Base-by-base conservation (phyloP, 1,284 basidiomycete species). In the Sanghuangporus baumii region DNA sequence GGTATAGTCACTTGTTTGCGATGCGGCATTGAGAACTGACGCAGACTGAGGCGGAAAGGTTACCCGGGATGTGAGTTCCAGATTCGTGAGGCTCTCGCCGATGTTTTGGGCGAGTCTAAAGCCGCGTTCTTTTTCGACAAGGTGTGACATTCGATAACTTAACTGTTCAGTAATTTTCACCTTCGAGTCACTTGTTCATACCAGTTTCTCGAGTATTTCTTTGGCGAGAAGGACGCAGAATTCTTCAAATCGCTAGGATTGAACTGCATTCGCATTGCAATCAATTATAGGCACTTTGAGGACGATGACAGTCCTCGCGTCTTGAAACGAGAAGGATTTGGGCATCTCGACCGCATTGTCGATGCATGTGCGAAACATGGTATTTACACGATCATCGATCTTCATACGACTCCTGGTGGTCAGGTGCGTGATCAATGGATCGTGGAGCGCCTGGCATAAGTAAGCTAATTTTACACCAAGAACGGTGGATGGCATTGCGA, bases 71-170 rank as follows among this genome's bases (percentile, higher is more conserved):
- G 82, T 63, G 84, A 86, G 68, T 81, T 79, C 70, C 84, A 87
- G 71, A 85, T 91, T 59, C 84, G 89, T 50, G 82, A 83, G 16
- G 85, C 84, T 2, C 76, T 93, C n/a, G 78, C 79, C 16, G 78
- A 84, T 16, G 81, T 83, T 0, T 74, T 93, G 18, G 90, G 90
- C 1, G 66, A 80, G 61, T 78, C 85, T 57, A 91, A 89, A 71
- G 81, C 88, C 12, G 83, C 84, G 34, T 88, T 85, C 75, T 92
- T 91, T 77, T 93, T 91, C 68, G 87, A 91, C 74, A 87, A 85
- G 76, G 86, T 85, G 66, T 31, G 74, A 43, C 34, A 18, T 43
- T 38, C 54, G n/a, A 9, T 8, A 9, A n/a, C 9, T 31, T 26
- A 26, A 14, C 41, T 11, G 46, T 36, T 16, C 40, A 46, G 5